A percentile compares a stretch with the other conserved stretches of the same genome.
These are phyloP conservation scores for Populus davidiana DNA, from an alignment of 345 rosid species.

Conservation along the genomic window DNA sequence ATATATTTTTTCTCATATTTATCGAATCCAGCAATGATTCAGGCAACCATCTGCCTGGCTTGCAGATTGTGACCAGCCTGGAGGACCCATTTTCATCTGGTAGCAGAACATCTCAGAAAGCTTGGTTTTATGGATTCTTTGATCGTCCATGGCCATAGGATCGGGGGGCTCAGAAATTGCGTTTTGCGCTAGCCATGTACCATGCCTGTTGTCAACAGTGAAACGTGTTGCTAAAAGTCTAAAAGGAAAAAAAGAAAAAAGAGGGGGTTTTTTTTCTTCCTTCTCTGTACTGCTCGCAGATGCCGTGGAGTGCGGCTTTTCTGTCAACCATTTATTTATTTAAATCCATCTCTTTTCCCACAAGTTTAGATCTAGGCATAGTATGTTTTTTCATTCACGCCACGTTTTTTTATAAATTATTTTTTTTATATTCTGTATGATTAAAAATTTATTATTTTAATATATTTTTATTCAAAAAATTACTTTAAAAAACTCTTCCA, in stretches of 20 bases:
- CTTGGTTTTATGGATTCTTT: constrained; percentile 11
- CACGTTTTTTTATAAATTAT: too few relatives aligned
- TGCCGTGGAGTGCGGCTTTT: not conserved
- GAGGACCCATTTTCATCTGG: constrained; percentile 22
- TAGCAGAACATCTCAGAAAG: constrained; percentile 5
- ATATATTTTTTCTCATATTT: not conserved
- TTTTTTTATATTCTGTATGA: too few relatives aligned
- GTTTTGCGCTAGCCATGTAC: constrained; percentile 17
- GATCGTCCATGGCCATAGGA: not conserved
- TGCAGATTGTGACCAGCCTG: constrained; percentile 27
- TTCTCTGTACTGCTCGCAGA: not conserved
- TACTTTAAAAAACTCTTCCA: too few relatives aligned
- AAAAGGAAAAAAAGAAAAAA: not conserved
- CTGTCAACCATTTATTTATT: not conserved
- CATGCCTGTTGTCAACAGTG: constrained; percentile 13
- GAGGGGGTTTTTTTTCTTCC: constrained; percentile 1
- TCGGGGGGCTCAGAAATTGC: constrained; percentile 9
- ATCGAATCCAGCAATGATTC: constrained; percentile 24
- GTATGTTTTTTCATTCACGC: too few relatives aligned
- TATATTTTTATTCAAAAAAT: too few relatives aligned
- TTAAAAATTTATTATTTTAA: too few relatives aligned
- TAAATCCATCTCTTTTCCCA: not conserved
- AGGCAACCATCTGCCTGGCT: constrained; percentile 26
- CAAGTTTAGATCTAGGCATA: not conserved
- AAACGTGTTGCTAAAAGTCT: constrained; percentile 8